Conservation (phyloP, 228 moss, liverwort and hornwort species). For the Sphagnum magellanicum region DNA sequence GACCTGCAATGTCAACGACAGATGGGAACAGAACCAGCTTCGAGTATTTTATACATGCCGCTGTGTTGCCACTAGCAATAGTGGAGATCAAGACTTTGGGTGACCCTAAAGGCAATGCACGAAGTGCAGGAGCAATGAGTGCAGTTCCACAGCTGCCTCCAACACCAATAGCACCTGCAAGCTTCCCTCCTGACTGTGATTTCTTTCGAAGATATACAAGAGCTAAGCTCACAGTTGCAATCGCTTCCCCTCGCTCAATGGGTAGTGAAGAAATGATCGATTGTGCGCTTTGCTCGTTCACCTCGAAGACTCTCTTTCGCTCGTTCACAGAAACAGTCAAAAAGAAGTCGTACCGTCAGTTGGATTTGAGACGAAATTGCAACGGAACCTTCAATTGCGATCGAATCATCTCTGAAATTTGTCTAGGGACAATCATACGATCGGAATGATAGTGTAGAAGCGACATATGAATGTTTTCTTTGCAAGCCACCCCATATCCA, state of each 20-base stretch:
- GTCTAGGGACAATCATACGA: too few relatives aligned
- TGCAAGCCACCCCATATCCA: too few relatives aligned
- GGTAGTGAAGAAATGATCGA: constrained; percentile 49
- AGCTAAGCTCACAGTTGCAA: constrained; percentile 68
- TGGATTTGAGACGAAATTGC: too few relatives aligned
- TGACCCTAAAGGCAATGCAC: constrained; percentile 78
- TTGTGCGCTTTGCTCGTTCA: constrained; percentile 12
- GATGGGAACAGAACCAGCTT: constrained; percentile 83
- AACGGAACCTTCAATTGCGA: too few relatives aligned
- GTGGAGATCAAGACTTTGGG: constrained; percentile 88
- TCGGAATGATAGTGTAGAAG: too few relatives aligned
- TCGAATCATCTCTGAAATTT: too few relatives aligned
- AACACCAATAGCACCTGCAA: constrained; percentile 81
- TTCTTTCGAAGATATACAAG: constrained; percentile 57
- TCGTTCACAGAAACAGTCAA: too few relatives aligned
- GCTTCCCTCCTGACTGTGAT: constrained; percentile 50
- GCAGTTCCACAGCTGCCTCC: constrained; percentile 86
- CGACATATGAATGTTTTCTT: too few relatives aligned
- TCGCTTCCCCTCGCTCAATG: constrained; percentile 50
- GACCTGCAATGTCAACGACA: constrained; percentile 87
- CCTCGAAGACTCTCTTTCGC: too few relatives aligned
- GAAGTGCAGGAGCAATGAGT: constrained; percentile 77
- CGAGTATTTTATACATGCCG: constrained; percentile 60
- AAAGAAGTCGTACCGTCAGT: too few relatives aligned
- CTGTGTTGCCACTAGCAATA: constrained; percentile 84